A percentile compares a stretch with the other conserved stretches of the same genome.
These are phyloP conservation scores for Penicillium corylophilum DNA, from an alignment of 2,329 filamentous ascomycete species.

Conservation along the genomic window DNA sequence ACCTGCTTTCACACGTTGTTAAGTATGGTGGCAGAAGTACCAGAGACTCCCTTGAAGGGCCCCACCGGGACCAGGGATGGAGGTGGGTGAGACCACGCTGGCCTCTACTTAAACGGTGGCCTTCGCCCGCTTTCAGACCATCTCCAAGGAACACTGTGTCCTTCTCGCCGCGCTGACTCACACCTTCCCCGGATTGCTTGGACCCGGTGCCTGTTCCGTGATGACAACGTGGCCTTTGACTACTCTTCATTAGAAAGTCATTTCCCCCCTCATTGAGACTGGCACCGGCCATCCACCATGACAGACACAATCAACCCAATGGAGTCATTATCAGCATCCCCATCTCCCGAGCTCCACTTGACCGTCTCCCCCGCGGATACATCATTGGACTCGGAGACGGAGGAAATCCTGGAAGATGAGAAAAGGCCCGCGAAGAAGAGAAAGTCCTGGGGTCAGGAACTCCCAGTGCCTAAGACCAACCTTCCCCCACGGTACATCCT, in stretches of 20 bases:
- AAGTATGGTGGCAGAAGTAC: conserved; percentile 1
- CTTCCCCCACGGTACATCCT: conserved; percentile 75
- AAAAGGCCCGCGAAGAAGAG: conserved; percentile 87
- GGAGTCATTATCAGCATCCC: conserved; percentile 33
- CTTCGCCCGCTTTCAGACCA: conserved; percentile 16
- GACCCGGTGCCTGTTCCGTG: conserved; percentile 28
- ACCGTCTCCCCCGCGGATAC: conserved; percentile 45
- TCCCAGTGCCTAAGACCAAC: conserved; percentile 95
- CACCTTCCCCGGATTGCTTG: conserved; percentile 21
- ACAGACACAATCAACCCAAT: conserved; percentile 34
- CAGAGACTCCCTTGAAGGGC: neutral
- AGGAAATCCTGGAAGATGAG: conserved; percentile 37
- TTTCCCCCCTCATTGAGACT: conserved; percentile 9
- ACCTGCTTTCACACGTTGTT: neutral
- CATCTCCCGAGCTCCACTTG: conserved; percentile 36
- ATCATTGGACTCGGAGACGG: conserved; percentile 32
- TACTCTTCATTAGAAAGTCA: neutral
- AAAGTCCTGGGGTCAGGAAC: conserved; percentile 97
- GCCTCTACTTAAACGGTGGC: conserved; percentile 40
- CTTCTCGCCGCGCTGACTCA: conserved; percentile 25
- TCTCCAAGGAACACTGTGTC: conserved; percentile 34
- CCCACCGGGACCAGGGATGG: neutral
- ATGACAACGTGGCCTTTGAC: conserved; percentile 39
- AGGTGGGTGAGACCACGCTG: conserved; percentile 35
- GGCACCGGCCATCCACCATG: conserved; percentile 29